Evolutionary conservation across 768 basidiomycete species (phyloP).

Genomic region (Lactarius tabidus): DNA sequence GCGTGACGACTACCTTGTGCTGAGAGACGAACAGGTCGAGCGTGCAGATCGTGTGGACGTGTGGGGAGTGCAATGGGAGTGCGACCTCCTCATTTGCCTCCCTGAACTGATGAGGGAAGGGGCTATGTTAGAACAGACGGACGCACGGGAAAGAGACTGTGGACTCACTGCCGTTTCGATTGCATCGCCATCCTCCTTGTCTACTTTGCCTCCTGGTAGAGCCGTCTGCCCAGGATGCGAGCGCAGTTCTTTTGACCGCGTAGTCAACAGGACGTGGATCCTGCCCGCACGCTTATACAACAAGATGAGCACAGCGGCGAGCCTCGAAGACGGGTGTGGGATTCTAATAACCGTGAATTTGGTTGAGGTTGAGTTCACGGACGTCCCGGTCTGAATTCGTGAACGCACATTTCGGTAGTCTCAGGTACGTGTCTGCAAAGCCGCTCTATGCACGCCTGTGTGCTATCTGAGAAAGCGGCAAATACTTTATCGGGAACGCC

Average conservation of each 20-base stretch:
- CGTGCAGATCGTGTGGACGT: conserved; percentile 55
- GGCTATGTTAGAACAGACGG: background rate
- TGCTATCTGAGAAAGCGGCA: conserved; percentile 8
- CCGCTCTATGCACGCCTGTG: conserved; percentile 19
- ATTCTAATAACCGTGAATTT: background rate
- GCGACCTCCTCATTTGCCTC: conserved; percentile 87
- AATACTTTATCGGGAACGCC: conserved; percentile 2
- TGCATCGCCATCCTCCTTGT: conserved; percentile 58
- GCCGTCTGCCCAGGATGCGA: conserved; percentile 82
- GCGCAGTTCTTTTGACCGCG: conserved; percentile 70
- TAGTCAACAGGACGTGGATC: conserved; percentile 78
- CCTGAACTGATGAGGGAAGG: conserved; percentile 48
- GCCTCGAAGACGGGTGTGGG: conserved; percentile 36
- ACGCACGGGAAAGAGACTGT: background rate
- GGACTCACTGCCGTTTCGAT: conserved; percentile 69
- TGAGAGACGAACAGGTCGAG: conserved; percentile 67
- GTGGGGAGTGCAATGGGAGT: conserved; percentile 53
- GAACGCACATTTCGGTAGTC: conserved; percentile 11
- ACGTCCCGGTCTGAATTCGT: background rate
- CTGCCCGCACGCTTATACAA: conserved; percentile 67
- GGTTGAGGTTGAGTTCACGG: background rate
- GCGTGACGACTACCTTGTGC: conserved; percentile 68
- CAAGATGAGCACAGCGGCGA: conserved; percentile 76
- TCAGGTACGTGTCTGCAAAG: conserved; percentile 14
- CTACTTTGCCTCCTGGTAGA: conserved; percentile 76